phyloP scores from a whole-genome alignment of 225 moss, liverwort and hornwort genomes.

The Polytrichum formosum region DNA sequence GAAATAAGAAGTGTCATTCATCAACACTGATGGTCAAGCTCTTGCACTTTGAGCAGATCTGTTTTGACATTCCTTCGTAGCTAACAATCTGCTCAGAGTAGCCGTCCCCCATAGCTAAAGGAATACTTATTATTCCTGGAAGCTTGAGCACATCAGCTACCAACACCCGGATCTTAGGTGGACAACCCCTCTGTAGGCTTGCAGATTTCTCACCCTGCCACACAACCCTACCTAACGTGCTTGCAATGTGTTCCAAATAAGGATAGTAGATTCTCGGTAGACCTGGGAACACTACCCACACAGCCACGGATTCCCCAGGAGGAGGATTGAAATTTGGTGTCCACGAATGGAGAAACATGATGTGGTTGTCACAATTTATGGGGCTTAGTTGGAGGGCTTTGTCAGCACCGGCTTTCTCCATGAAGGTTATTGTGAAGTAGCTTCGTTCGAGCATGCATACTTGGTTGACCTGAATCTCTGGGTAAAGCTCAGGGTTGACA shows the following conservation, averaged over 20 bases:
- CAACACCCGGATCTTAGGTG: constrained; percentile 16
- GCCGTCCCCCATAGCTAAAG: not conserved
- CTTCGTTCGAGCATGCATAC: constrained; percentile 14
- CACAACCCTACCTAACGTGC: constrained; percentile 24
- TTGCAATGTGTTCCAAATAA: constrained; percentile 32
- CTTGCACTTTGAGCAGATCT: constrained; percentile 20
- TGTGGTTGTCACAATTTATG: not conserved
- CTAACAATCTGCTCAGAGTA: constrained; percentile 26
- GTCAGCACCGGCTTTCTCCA: constrained; percentile 12
- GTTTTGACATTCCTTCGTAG: constrained; percentile 33
- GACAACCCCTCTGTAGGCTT: constrained; percentile 11
- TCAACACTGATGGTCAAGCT: constrained; percentile 20
- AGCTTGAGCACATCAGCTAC: constrained; percentile 10
- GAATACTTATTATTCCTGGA: constrained; percentile 16
- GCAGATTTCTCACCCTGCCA: constrained; percentile 33
- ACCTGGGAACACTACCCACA: constrained; percentile 17
- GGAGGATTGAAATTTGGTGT: constrained; percentile 33
- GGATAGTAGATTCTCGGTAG: constrained; percentile 29
- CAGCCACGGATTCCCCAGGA: not conserved
- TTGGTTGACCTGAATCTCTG: constrained; percentile 21
- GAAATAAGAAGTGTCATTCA: not conserved
- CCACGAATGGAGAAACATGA: constrained; percentile 39
- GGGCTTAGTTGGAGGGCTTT: constrained; percentile 15
- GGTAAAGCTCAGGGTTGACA: not conserved
- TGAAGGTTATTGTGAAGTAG: constrained; percentile 30